Base-by-base conservation (phyloP, 805 yeast species). In the Komagataella pastoris region DNA sequence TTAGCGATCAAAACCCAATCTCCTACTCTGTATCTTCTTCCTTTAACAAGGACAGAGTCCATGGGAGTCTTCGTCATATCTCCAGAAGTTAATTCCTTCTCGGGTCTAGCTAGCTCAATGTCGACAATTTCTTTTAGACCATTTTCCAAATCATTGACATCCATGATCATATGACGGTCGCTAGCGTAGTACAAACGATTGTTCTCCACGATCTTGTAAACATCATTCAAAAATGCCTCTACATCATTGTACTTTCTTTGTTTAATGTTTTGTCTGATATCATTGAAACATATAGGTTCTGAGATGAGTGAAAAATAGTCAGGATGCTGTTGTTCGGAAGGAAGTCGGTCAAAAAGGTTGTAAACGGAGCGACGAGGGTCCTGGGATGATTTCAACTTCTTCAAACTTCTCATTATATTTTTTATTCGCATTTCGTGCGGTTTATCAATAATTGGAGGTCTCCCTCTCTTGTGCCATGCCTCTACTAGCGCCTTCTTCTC, bases 391-490 rank as follows among this genome's bases (percentile, higher is more conserved):
- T 79, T 76, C 54, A 85, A 82, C 61, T 86, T 86, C 61, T 89
- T 86, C 61, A 93, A 72, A 49, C 79, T 81, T 63, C 95, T 80
- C 72, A 93, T 69, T 44, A 93, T 82, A 57, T 88, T 81, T 65
- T 91, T 90, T 66, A 91, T 89, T 56, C 97, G 75, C 61, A 88
- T 88, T 66, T 93, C 97, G 65, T 85, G 90, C 5, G 96, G 95
- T 62, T 81, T 84, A 64, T 87, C 96, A 49, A 88, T 88, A 52
- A 88, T 84, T 2, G 96, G 96, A 4, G 97, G 96, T 59, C 96
- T 76, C 17, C 96, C 96, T 61, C 95, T 76, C 65, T 87, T 83
- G 36, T 79, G 76, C 58, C 88, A 83, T 1, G 53, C 54, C 49
- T 54, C 55, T 30, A 55, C 49, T 5, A 52, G 49, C 12, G 49